phyloP scores from a whole-genome alignment of 192 early-diverging fungal species.

The Mortierella antarctica region DNA sequence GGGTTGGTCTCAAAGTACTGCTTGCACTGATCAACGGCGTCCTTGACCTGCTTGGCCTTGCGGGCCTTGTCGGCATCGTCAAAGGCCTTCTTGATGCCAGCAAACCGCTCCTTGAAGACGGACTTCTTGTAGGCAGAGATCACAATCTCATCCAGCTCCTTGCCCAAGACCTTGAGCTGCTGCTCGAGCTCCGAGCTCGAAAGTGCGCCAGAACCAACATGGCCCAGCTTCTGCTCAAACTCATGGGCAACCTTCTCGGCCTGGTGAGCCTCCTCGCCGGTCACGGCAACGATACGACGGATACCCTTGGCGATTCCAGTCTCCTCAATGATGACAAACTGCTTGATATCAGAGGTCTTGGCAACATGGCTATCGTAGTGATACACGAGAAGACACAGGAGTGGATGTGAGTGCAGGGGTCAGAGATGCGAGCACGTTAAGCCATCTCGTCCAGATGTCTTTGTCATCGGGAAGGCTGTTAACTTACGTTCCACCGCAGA shows the following conservation, averaged over 20 bases:
- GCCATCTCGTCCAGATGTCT: not conserved
- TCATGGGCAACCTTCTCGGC: slow-evolving; percentile 75
- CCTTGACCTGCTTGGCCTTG: slow-evolving; percentile 87
- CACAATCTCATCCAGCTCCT: slow-evolving; percentile 81
- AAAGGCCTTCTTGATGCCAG: slow-evolving; percentile 82
- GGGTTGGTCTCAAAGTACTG: slow-evolving; percentile 43
- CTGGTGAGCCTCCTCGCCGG: slow-evolving; percentile 88
- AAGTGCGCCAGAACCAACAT: slow-evolving; percentile 63
- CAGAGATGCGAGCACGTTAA: no score
- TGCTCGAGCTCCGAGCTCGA: slow-evolving; percentile 73
- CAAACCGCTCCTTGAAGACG: slow-evolving; percentile 76
- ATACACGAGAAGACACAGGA: not conserved
- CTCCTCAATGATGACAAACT: slow-evolving; percentile 90
- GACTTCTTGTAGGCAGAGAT: slow-evolving; percentile 87
- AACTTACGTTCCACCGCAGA: slow-evolving; percentile 94
- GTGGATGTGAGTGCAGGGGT: slow-evolving; percentile 3
- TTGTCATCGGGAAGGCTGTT: not conserved
- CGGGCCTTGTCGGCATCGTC: slow-evolving; percentile 90
- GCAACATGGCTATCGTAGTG: slow-evolving; percentile 74
- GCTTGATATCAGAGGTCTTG: slow-evolving; percentile 90
- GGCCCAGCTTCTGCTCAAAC: slow-evolving; percentile 72
- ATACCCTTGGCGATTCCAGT: slow-evolving; percentile 95
- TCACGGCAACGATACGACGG: slow-evolving; percentile 93
- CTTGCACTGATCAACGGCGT: slow-evolving; percentile 57
- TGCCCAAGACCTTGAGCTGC: slow-evolving; percentile 80